These are phyloP conservation scores for Flaveria robusta DNA, from an alignment of 129 eudicot species.

Conservation along the genomic window DNA sequence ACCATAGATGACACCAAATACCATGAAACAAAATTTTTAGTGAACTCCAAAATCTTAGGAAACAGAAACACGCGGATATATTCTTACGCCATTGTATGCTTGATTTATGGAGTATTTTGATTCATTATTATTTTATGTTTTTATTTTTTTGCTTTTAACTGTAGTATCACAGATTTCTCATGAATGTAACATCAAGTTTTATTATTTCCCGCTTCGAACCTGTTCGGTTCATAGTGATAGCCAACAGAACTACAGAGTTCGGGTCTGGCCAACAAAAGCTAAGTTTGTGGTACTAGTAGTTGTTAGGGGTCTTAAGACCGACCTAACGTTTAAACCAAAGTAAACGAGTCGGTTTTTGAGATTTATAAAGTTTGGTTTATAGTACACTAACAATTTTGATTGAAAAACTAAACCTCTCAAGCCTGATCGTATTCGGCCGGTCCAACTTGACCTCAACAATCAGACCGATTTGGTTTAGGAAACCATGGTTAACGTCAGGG, in stretches of 20 bases:
- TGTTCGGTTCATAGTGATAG: background rate
- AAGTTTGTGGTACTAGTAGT: too few relatives aligned
- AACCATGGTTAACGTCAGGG: too few relatives aligned
- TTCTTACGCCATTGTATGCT: background rate
- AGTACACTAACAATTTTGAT: too few relatives aligned
- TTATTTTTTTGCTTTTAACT: background rate
- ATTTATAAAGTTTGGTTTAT: background rate
- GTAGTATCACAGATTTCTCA: background rate
- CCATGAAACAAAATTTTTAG: background rate
- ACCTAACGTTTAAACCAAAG: too few relatives aligned
- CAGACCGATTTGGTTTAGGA: too few relatives aligned
- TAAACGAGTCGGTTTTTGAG: background rate
- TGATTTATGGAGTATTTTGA: background rate
- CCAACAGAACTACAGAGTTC: background rate
- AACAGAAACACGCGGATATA: background rate
- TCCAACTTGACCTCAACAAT: too few relatives aligned
- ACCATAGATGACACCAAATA: slow-evolving; percentile 1
- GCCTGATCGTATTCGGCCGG: too few relatives aligned
- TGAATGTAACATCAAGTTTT: background rate
- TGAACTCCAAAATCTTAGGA: background rate
- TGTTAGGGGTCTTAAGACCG: too few relatives aligned
- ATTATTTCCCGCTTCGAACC: background rate
- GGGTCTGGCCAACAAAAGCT: background rate
- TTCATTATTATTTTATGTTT: too few relatives aligned
- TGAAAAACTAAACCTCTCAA: too few relatives aligned